These are phyloP conservation scores for Fibroporia radiculosa DNA, from an alignment of 768 basidiomycete genomes.

Conservation along the genomic window DNA sequence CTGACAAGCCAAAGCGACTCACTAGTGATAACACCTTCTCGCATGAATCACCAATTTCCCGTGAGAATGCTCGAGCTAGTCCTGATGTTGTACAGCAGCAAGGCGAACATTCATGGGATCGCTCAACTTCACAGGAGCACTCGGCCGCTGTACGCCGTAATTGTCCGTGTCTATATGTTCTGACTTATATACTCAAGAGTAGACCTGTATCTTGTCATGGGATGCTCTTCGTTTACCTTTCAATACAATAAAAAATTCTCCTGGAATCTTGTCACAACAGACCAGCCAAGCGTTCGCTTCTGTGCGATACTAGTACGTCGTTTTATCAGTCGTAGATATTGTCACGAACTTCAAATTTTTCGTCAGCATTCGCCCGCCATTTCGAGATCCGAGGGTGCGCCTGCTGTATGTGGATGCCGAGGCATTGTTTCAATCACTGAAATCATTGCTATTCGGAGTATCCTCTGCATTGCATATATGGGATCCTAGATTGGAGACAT, in stretches of 20 bases:
- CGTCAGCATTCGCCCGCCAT: slow-evolving; percentile 40
- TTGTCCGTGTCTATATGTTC: too few species aligned
- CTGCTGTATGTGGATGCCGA: slow-evolving; percentile 37
- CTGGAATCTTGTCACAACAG: slow-evolving; percentile 69
- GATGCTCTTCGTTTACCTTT: slow-evolving; percentile 40
- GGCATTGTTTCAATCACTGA: slow-evolving; percentile 47
- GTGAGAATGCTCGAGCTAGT: too few species aligned
- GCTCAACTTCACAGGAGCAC: too few species aligned
- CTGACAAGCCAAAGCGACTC: too few species aligned
- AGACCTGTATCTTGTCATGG: slow-evolving; percentile 41
- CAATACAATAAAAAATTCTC: slow-evolving; percentile 24
- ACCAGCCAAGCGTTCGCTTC: slow-evolving; percentile 41
- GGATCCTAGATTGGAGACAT: slow-evolving; percentile 48
- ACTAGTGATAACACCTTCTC: too few species aligned
- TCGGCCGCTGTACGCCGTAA: too few species aligned
- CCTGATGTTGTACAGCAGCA: too few species aligned
- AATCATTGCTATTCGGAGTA: slow-evolving; percentile 52
- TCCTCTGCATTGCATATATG: slow-evolving; percentile 63
- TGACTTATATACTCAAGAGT: too few species aligned
- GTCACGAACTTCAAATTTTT: too few species aligned
- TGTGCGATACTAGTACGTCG: slow-evolving; percentile 51
- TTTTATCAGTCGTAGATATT: neutral
- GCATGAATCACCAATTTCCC: too few species aligned
- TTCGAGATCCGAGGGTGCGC: slow-evolving; percentile 30
- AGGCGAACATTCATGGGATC: too few species aligned